Percentiles rank a stretch among this genome's conserved stretches.
Evolutionary conservation across 768 basidiomycete genomes (phyloP).

Genomic region (Amanita molliuscula): DNA sequence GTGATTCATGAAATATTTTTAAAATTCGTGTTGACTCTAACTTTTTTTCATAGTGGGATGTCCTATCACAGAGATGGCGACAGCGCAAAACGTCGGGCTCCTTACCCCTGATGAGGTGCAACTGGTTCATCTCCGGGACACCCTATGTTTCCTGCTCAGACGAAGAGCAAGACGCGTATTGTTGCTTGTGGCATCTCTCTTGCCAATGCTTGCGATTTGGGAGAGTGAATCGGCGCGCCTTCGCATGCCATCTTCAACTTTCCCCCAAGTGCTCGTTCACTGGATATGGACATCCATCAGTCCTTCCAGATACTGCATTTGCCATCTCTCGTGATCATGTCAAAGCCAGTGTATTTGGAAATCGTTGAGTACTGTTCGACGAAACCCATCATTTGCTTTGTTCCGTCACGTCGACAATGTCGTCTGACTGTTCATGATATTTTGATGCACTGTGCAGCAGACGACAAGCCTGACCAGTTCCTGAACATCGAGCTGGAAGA

Average conservation of each 20-base stretch:
- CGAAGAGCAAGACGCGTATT: conserved; percentile 85
- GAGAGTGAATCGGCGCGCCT: conserved; percentile 95
- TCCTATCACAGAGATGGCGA: conserved; percentile 89
- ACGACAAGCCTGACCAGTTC: conserved; percentile 78
- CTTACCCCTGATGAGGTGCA: conserved; percentile 95
- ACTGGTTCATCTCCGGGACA: conserved; percentile 92
- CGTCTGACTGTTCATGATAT: conserved; percentile 90
- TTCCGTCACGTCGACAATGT: conserved; percentile 89
- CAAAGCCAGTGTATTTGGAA: conserved; percentile 92
- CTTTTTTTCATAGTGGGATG: conserved; percentile 65
- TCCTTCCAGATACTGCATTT: conserved; percentile 96
- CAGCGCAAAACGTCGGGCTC: conserved; percentile 84
- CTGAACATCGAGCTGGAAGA: conserved; percentile 79
- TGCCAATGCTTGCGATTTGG: conserved; percentile 90
- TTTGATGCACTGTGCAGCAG: conserved; percentile 78
- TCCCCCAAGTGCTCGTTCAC: conserved; percentile 89
- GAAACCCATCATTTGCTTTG: conserved; percentile 88
- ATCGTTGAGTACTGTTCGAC: conserved; percentile 78
- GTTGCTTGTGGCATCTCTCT: conserved; percentile 93
- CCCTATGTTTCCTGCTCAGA: conserved; percentile 93
- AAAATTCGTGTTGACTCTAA: conserved; percentile 6
- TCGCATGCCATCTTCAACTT: conserved; percentile 98
- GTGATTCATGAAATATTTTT: conserved; percentile 15
- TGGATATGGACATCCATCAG: conserved; percentile 97
- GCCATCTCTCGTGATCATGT: conserved; percentile 99